Conservation (phyloP, 257 asterid species). For the Fraxinus cuspidata region DNA sequence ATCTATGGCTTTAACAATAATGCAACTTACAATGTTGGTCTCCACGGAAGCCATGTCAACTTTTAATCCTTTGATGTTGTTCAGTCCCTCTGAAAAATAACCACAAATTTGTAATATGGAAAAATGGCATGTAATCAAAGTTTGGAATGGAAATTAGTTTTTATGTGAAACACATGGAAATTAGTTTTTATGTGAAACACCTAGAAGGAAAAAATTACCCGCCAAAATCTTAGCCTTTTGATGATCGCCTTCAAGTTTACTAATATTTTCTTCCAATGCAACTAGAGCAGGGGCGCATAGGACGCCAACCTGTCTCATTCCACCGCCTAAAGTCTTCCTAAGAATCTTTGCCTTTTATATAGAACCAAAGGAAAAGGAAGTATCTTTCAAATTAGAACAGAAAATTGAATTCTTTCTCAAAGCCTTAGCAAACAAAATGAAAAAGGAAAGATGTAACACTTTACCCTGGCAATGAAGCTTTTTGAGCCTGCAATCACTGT, state of each 20-base stretch:
- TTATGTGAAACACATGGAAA: constrained; percentile 17
- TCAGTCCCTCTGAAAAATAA: constrained; percentile 61
- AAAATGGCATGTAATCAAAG: neutral
- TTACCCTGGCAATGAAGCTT: constrained; percentile 75
- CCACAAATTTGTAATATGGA: constrained; percentile 1
- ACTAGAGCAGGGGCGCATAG: constrained; percentile 90
- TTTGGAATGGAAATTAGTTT: neutral
- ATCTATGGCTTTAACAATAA: neutral
- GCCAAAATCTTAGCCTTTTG: constrained; percentile 80
- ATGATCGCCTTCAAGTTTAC: constrained; percentile 83
- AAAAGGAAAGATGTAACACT: neutral
- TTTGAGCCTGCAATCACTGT: constrained; percentile 83
- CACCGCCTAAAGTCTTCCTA: constrained; percentile 97
- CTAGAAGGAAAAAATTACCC: constrained; percentile 39
- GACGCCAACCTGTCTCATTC: constrained; percentile 92
- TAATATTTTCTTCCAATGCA: constrained; percentile 72
- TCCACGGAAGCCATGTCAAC: constrained; percentile 76
- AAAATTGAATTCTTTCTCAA: neutral
- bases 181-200: constrained; percentile 13
- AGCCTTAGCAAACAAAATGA: neutral
- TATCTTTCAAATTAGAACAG: constrained; percentile 16
- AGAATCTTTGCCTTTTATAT: constrained; percentile 69
- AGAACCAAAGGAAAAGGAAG: constrained; percentile 23
- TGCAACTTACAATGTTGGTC: constrained; percentile 88
- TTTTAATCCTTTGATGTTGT: constrained; percentile 74